phyloP scores from a whole-genome alignment of 1,284 basidiomycete species.

The Sphagnurus paluster region DNA sequence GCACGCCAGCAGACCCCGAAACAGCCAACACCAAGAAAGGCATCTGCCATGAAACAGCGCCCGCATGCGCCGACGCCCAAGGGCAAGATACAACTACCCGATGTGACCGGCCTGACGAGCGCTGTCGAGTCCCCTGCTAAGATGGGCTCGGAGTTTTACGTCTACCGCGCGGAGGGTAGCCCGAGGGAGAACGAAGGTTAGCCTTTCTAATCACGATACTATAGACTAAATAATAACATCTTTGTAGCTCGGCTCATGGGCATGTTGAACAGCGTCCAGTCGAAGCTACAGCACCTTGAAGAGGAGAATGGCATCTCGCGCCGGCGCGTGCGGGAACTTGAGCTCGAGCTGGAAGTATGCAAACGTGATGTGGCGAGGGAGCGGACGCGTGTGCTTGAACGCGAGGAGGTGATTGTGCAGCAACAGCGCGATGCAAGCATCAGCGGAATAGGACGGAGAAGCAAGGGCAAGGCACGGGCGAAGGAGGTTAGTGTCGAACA shows the following conservation, averaged over 20 bases:
- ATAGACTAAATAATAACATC: slow-evolving; percentile 6
- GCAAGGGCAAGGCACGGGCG: slow-evolving; percentile 38
- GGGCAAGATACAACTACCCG: slow-evolving; percentile 59
- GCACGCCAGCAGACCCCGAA: too few relatives aligned
- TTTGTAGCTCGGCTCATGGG: slow-evolving; percentile 55
- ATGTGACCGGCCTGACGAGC: slow-evolving; percentile 76
- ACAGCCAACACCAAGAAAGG: slow-evolving; percentile 23
- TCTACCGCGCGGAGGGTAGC: slow-evolving; percentile 42
- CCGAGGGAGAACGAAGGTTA: slow-evolving; percentile 63
- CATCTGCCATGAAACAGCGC: slow-evolving; percentile 18
- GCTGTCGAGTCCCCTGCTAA: slow-evolving; percentile 72
- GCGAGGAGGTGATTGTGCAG: slow-evolving; percentile 44
- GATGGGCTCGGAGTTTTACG: slow-evolving; percentile 48
- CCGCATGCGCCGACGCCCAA: slow-evolving; percentile 14
- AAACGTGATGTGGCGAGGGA: slow-evolving; percentile 71
- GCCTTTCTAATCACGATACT: slow-evolving; percentile 11
- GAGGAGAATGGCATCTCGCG: slow-evolving; percentile 80
- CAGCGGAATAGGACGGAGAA: slow-evolving; percentile 37
- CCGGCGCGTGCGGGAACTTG: slow-evolving; percentile 77
- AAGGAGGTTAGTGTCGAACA: slow-evolving; percentile 35
- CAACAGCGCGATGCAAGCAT: slow-evolving; percentile 32
- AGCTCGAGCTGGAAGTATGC: slow-evolving; percentile 77
- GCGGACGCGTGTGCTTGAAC: slow-evolving; percentile 59
- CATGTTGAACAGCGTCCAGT: slow-evolving; percentile 63
- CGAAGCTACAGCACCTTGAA: slow-evolving; percentile 69